Evolutionary conservation across 163 green algal species (phyloP), one percentile per base, ranked within the genome.

Genomic region (Trebouxiophyceae sp.): DNA sequence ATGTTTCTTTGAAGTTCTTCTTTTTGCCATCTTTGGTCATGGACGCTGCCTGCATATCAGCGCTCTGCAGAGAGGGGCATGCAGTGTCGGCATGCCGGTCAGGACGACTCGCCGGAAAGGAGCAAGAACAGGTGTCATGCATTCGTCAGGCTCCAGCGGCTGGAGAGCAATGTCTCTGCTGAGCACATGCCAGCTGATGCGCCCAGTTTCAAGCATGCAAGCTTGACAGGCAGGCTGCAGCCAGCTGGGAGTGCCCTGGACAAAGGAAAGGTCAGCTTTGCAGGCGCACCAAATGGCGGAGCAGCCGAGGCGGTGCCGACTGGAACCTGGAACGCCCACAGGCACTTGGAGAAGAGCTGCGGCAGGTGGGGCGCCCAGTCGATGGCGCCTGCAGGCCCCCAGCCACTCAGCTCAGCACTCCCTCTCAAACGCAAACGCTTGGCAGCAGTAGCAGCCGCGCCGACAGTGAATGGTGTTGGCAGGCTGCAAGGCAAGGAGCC

Each of bases 261-360:
- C 23, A 59, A 59, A 29, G 12, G 16, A 19, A 59, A 50, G n/a
- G n/a, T n/a, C n/a, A n/a, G n/a, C n/a, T n/a, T n/a, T 26, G 4
- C 22, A 5, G 3, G 60, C 66, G 75, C 55, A 81, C 63, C 39
- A 56, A 82, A 73, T 16, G 70, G 70, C 3, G 65, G 55, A 1
- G 55, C 45, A 2, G 80, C 75, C 23, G 63, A 69, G 26, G 82
- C 75, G 23, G 77, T 74, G 60, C 86, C 89, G n/a, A 96, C 84
- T 2, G 87, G 87, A 26, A 96, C 76, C 16, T 88, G 70, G 59
- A 95, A 87, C 23, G 71, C 68, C 54, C 75, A 81, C 58, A 87
- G 71, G 32, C 87, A 73, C 54, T 80, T 64, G 3, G 76, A 86
- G 68, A 78, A 86, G 4, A 95, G 63, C 26, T 57, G 27, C 2